Conservation (phyloP, 2,329 filamentous ascomycete species). For the Immersiporthe knoxdaviesiana region DNA sequence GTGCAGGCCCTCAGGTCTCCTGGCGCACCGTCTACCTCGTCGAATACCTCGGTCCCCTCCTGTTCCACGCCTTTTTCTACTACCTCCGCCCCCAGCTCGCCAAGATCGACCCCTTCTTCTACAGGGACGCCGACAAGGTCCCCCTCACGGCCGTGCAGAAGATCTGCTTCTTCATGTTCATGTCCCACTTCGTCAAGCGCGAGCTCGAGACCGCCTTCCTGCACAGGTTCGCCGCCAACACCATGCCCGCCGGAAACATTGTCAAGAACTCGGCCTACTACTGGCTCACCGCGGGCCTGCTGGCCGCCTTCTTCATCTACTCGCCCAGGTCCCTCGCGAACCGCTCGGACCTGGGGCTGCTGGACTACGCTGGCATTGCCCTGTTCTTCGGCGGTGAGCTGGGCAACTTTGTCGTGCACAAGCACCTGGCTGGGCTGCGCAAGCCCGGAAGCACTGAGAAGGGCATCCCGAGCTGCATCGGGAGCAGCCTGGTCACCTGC, state of each 20-base stretch:
- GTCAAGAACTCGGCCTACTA: slow-evolving; percentile 96
- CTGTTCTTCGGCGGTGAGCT: slow-evolving; percentile 79
- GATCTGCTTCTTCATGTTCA: slow-evolving; percentile 73
- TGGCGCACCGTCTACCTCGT: slow-evolving; percentile 95
- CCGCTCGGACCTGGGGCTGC: slow-evolving; percentile 45
- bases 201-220: slow-evolving; percentile 93
- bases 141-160: slow-evolving; percentile 70
- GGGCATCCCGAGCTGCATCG: slow-evolving; percentile 83
- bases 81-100: slow-evolving; percentile 76
- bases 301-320: slow-evolving; percentile 86
- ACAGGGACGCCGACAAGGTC: slow-evolving; percentile 48
- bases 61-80: slow-evolving; percentile 79
- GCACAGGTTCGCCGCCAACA: slow-evolving; percentile 91
- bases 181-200: slow-evolving; percentile 89
- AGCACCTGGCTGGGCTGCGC: slow-evolving; percentile 77
- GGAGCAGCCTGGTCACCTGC: slow-evolving; percentile 86
- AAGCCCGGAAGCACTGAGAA: slow-evolving; percentile 80
- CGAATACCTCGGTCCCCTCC: slow-evolving; percentile 89
- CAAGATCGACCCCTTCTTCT: slow-evolving; percentile 48
- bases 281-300: slow-evolving; percentile 81
- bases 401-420: slow-evolving; percentile 78
- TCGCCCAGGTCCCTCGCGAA: slow-evolving; percentile 72
- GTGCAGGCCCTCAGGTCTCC: slow-evolving; percentile 77
- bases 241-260: slow-evolving; percentile 89
- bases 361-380: slow-evolving; percentile 70